Conservation (phyloP, 352 stramenopile species). For the Pythium rhizo-oryzae region DNA sequence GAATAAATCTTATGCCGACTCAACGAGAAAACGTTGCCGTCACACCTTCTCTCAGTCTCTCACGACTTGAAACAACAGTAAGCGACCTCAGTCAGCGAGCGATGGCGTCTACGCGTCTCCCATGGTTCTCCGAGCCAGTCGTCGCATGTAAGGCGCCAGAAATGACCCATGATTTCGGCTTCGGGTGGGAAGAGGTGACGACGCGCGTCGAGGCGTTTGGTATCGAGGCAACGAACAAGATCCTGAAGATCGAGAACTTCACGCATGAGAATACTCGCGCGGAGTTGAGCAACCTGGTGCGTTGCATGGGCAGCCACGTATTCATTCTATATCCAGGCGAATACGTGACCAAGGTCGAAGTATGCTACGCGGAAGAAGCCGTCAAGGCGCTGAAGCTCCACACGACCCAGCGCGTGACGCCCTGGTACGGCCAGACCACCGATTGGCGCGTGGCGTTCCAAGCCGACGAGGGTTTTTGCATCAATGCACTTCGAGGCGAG, state of each 20-base stretch:
- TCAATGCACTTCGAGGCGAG: conserved; percentile 7
- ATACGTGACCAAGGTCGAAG: conserved; percentile 9
- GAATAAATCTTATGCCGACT: too few relatives aligned
- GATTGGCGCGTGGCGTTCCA: background rate
- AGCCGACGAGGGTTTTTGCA: background rate
- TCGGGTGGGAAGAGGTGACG: conserved; percentile 11
- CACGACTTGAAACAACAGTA: too few relatives aligned
- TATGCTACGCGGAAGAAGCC: background rate
- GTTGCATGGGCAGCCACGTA: background rate
- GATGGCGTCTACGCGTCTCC: too few relatives aligned
- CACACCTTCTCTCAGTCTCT: too few relatives aligned
- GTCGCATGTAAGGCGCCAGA: background rate
- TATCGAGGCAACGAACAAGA: background rate
- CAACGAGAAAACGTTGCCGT: too few relatives aligned
- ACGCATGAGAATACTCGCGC: conserved; percentile 6
- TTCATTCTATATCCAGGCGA: conserved; percentile 14
- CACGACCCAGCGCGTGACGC: conserved; percentile 10
- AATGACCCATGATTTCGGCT: background rate
- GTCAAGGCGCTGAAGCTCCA: conserved; percentile 3
- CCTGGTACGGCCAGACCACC: background rate
- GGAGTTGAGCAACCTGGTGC: background rate
- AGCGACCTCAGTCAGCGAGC: too few relatives aligned
- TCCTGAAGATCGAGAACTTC: background rate
- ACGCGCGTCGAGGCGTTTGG: conserved; percentile 9
- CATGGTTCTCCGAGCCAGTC: background rate